Percentiles rank a stretch among this genome's conserved stretches.
These are phyloP conservation scores for Trichoderma sp. DNA, from an alignment of 2,329 filamentous ascomycete species.

Conservation along the genomic window DNA sequence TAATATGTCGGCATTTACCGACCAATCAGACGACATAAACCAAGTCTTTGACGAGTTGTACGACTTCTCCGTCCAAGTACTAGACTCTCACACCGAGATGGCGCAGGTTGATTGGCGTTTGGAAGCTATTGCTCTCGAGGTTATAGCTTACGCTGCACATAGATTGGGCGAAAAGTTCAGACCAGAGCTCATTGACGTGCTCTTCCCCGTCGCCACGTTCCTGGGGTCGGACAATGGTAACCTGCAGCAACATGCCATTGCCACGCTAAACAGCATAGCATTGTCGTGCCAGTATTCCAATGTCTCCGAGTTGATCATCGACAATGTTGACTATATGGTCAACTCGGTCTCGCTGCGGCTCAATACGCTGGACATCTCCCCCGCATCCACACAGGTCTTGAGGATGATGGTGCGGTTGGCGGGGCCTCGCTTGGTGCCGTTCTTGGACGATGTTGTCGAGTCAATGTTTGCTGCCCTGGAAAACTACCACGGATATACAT, in stretches of 20 bases:
- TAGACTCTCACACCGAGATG: constrained; percentile 53
- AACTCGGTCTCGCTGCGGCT: constrained; percentile 87
- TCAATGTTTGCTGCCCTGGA: constrained; percentile 93
- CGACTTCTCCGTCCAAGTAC: constrained; percentile 60
- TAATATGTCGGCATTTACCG: constrained; percentile 43
- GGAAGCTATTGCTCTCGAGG: constrained; percentile 76
- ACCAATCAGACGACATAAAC: constrained; percentile 42
- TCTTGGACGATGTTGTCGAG: constrained; percentile 84
- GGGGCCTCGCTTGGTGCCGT: constrained; percentile 76
- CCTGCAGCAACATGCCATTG: constrained; percentile 77
- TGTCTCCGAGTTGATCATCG: constrained; percentile 76
- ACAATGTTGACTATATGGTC: constrained; percentile 94
- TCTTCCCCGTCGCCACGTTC: constrained; percentile 90
- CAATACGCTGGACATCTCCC: constrained; percentile 88
- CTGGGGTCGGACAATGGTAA: constrained; percentile 67
- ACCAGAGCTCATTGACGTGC: constrained; percentile 80
- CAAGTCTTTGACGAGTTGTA: constrained; percentile 63
- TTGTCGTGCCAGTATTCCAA: constrained; percentile 68
- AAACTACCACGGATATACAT: constrained; percentile 88
- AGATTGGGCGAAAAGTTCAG: constrained; percentile 67
- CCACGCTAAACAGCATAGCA: constrained; percentile 78
- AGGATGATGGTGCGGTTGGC: constrained; percentile 92
- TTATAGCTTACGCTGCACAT: constrained; percentile 70
- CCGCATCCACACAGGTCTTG: constrained; percentile 84
- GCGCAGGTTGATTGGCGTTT: constrained; percentile 63